Base-by-base conservation (phyloP, 73 alveolate genomes). In the Paramecium sonneborni region DNA sequence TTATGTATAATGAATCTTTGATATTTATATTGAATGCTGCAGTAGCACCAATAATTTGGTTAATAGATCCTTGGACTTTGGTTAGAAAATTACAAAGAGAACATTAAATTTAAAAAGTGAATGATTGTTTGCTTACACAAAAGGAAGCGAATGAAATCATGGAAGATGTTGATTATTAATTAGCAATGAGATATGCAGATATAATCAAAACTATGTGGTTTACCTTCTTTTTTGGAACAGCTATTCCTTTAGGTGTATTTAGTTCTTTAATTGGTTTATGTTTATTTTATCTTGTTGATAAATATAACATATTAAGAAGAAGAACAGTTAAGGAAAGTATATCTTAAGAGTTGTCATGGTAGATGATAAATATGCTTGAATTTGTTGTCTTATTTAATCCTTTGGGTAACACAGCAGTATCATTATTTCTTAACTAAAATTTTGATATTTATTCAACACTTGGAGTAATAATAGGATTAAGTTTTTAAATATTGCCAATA, bases 191-290 rank as follows among this genome's bases (percentile, higher is more conserved):
- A 23, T 88, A 88, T 88, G 74, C 94, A 8, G 94, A 88, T 76
- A 88, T 88, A n/a, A 88, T 88, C 21, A 88, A 88, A 46, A 88
- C 94, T 9, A 88, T 88, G 94, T 88, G 94, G 94, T 88, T 88
- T 15, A 46, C 94, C 6, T 88, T 69, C 28, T 88, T 88, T 8
- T 88, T 69, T 28, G 94, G 91, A 2, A 76, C 90, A 4, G 85
- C 91, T 0, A 88, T 88, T 1, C 94, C 94, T 28, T 26, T 88
- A 26, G 94, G 94, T 34, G 87, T 69, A 28, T 69, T 88, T 18
- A 69, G 85, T 88, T 88, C 94, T 15, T 44, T 88, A 44, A 56
- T 88, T 70, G 87, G 87, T 20, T 70, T 88, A 72, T 38, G 46
- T 44, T 26, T 44, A 32, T 88, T 69, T 43, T 88, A 88, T 43